Base-by-base conservation (phyloP, 2,329 filamentous ascomycete species). In the Aphanocladium album region DNA sequence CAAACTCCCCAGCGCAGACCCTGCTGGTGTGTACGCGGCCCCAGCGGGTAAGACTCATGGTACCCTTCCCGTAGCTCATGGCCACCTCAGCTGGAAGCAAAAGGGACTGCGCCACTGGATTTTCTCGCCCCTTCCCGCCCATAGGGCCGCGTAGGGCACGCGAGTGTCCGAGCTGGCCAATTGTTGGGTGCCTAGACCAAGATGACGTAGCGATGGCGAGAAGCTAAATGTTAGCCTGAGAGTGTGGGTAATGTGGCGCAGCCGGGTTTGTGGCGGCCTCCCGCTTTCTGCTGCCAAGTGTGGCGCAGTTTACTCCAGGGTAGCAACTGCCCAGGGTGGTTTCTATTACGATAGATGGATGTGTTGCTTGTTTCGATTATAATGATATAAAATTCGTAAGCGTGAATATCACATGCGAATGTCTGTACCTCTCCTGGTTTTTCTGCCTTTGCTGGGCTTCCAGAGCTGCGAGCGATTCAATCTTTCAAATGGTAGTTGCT, bases 1-100 rank as follows among this genome's bases (percentile, higher is more conserved):
- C 39, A 23, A 8, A 21, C 21, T 50, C 21, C 12, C n/a, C n/a
- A 33, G 43, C 54, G 54, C 23, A 12, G 21, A n/a, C 25, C 41
- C 46, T 49, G 46, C 46, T 59, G 37, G 43, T 59, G 47, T 33
- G 47, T 59, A 52, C 56, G 56, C 47, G 56, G 56, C 56, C 54
- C 25, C 41, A 30, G 4, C 25, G 30, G 8, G 35, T 5, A 17
- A 19, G 21, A 4, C 37, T 1, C 17, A 33, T 27, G 16, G 43
- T 46, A 49, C 19, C 12, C 14, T 6, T 49, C 7, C n/a, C 19
- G 23, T n/a, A 35, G 11, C 7, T 6, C 16, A 21, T 51, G 37
- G 25, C 55, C 35, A 58, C 23, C 47, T 59, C 47, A 59, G 56
- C 56, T 59, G 56, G 25, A 7, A 49, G n/a, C 17, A 45, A 7